Base-by-base conservation (phyloP, 768 basidiomycete genomes). In the Calocera viscosa region DNA sequence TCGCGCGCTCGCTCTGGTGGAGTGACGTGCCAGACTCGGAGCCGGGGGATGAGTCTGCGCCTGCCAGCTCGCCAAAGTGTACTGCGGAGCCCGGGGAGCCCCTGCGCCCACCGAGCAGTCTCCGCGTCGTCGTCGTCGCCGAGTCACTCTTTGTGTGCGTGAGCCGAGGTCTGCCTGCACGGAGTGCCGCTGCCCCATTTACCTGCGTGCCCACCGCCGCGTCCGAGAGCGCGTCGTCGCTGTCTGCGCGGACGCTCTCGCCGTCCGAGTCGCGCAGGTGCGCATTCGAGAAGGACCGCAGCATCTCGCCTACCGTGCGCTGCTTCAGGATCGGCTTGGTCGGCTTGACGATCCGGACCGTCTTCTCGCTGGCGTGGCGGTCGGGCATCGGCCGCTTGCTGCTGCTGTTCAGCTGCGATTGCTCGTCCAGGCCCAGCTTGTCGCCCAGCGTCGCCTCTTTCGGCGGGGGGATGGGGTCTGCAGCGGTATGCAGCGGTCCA, bases 251-350 rank as follows among this genome's bases (percentile, higher is more conserved):
- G 2, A 2, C 30, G 30, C 53, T 60, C 14, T 60, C 53, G 30
- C 30, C 30, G 53, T 60, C 53, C 53, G 53, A 60, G 53, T 60
- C 53, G 24, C 53, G 53, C 30, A 60, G 53, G 30, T 60, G 26
- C 53, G 53, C 53, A 19, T 16, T 60, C 14, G 53, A 60, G 53
- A 60, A 60, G 2, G 53, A 60, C 7, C 53, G 53, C 26, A 99
- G 88, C 68, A 95, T 84, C 75, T 99, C 89, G 72, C 86, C 84
- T 69, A 98, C 88, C 71, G 90, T 93, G 22, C 95, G 87, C 75
- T 94, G 90, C 78, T 99, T 99, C 71, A 99, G 83, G 70, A 99
- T 99, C 65, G 95, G 91, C 77, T 97, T 97, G 40, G 74, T 75
- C 73, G 78, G 68, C 77, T 75, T 73, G 35, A 68, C n/a, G 24